phyloP scores from a whole-genome alignment of 441 rosid species.

The Arabidopsis lyrata region DNA sequence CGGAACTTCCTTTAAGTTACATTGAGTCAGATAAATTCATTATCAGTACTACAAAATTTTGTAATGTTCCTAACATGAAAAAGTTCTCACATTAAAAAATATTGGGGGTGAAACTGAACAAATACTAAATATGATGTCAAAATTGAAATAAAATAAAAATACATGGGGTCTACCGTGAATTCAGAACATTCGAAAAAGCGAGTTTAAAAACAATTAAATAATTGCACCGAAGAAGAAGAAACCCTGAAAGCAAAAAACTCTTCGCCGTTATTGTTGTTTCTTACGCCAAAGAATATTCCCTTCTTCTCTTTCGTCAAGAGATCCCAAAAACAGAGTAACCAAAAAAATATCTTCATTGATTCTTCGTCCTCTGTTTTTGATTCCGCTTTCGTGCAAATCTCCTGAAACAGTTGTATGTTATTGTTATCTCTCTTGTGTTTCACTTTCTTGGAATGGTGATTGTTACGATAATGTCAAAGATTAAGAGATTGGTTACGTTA shows the following conservation, averaged over 20 bases:
- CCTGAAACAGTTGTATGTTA: too few relatives aligned
- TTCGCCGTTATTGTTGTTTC: slow-evolving; percentile 26
- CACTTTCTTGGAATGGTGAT: too few relatives aligned
- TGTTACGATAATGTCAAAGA: neutral
- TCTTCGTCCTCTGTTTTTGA: neutral
- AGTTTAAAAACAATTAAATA: neutral
- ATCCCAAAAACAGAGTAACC: neutral
- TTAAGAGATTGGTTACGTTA: neutral
- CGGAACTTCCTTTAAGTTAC: too few relatives aligned
- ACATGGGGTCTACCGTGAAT: slow-evolving; percentile 3
- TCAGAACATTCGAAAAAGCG: neutral
- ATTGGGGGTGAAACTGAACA: too few relatives aligned
- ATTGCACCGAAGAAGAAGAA: neutral
- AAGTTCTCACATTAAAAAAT: too few relatives aligned
- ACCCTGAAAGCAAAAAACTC: neutral
- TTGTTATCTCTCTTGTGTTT: too few relatives aligned
- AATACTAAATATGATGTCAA: too few relatives aligned
- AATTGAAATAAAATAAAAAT: too few relatives aligned
- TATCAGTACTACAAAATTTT: too few relatives aligned
- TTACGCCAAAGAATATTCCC: neutral
- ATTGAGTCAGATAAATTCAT: too few relatives aligned
- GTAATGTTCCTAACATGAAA: too few relatives aligned
- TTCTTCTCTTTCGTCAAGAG: neutral
- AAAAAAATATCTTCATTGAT: neutral
- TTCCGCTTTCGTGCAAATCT: neutral